phyloP scores from a whole-genome alignment of 129 eudicot species.

The Flaveria robusta region DNA sequence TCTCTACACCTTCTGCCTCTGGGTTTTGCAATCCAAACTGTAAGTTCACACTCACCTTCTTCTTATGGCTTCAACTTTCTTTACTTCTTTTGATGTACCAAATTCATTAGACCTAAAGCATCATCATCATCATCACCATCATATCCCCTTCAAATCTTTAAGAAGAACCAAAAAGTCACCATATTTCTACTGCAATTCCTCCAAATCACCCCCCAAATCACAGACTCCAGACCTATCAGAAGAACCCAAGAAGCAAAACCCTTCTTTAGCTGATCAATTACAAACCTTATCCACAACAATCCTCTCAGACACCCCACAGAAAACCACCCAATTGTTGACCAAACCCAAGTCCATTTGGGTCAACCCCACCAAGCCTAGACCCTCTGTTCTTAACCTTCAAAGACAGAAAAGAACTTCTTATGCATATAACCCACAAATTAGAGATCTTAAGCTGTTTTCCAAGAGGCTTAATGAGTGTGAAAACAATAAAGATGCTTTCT shows the following conservation, averaged over 20 bases:
- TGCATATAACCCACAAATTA: constrained; percentile 48
- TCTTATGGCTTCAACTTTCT: constrained; percentile 57
- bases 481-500: constrained; percentile 41
- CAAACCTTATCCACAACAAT: constrained; percentile 59
- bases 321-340: constrained; percentile 40
- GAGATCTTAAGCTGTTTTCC: constrained; percentile 56
- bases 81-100: constrained; percentile 45
- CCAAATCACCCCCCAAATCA: constrained; percentile 44
- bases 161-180: constrained; percentile 30
- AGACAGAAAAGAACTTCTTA: constrained; percentile 51
- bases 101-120: constrained; percentile 43
- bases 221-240: constrained; percentile 28
- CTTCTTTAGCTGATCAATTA: constrained; percentile 63
- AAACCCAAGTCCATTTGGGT: constrained; percentile 67
- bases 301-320: constrained; percentile 42
- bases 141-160: constrained; percentile 26
- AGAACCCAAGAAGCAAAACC: constrained; percentile 50
- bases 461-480: constrained; percentile 59
- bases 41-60: constrained; percentile 13
- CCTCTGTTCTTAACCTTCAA: constrained; percentile 60
- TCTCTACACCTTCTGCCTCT: constrained; percentile 31
- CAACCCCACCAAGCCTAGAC: constrained; percentile 63
- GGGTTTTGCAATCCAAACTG: constrained; percentile 26
- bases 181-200: constrained; percentile 43
- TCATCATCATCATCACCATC: constrained; percentile 29